phyloP scores from a whole-genome alignment of 805 yeast genomes.

The Isabelozyma gotoi region DNA sequence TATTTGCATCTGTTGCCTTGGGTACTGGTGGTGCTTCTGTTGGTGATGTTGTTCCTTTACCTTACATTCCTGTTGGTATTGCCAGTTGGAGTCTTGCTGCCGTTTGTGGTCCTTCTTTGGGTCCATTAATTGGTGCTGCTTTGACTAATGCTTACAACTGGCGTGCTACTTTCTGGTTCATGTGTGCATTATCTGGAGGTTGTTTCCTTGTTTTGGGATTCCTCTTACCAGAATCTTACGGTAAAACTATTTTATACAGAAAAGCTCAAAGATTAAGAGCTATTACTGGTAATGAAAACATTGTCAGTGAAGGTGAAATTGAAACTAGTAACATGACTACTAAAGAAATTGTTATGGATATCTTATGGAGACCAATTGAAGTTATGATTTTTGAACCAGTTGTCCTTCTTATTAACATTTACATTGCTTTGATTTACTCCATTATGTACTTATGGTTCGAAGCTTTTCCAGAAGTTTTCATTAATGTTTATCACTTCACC shows the following conservation, averaged over 20 bases:
- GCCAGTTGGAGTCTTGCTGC: slow-evolving; percentile 56
- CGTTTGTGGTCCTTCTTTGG: slow-evolving; percentile 54
- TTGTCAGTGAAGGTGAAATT: slow-evolving; percentile 40
- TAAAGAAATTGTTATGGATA: slow-evolving; percentile 21
- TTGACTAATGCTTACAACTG: slow-evolving; percentile 43
- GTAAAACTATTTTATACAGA: slow-evolving; percentile 43
- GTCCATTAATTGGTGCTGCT: slow-evolving; percentile 58
- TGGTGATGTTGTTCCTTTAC: slow-evolving; percentile 46
- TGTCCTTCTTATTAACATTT: slow-evolving; percentile 51
- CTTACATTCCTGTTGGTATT: slow-evolving; percentile 46
- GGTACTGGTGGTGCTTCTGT: slow-evolving; percentile 61
- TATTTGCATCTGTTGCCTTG: slow-evolving; percentile 55
- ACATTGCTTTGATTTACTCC: slow-evolving; percentile 53
- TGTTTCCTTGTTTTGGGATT: slow-evolving; percentile 24
- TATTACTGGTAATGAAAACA: slow-evolving; percentile 48
- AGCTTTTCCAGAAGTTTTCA: slow-evolving; percentile 58
- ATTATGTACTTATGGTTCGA: slow-evolving; percentile 58
- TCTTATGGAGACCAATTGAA: slow-evolving; percentile 49
- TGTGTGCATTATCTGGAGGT: slow-evolving; percentile 33
- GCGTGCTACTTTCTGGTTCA: slow-evolving; percentile 57
- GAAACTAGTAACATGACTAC: slow-evolving; percentile 21
- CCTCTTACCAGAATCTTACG: slow-evolving; percentile 51
- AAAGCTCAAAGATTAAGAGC: slow-evolving; percentile 49
- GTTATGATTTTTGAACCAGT: slow-evolving; percentile 56
- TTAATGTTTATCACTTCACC: slow-evolving; percentile 45